A percentile compares a stretch with the other conserved stretches of the same genome.
Evolutionary conservation across 179 eudicot species (phyloP).

Genomic region (Pouteria campechiana): DNA sequence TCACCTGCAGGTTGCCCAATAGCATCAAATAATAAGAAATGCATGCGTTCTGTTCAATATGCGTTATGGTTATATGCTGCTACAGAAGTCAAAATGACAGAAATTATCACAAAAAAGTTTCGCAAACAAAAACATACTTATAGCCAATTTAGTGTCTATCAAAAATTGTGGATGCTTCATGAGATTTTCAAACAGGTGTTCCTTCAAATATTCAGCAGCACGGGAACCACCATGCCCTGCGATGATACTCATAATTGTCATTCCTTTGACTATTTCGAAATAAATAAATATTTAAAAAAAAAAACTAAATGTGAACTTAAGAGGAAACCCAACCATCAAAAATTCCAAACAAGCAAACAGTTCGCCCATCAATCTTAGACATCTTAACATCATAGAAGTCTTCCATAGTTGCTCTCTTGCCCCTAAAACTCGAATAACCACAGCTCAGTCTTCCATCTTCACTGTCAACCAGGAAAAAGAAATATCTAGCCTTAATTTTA

Average conservation of each 20-base stretch:
- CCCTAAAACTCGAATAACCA: constrained; percentile 90
- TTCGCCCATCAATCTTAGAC: constrained; percentile 55
- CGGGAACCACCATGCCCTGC: constrained; percentile 99
- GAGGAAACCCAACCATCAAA: constrained; percentile 72
- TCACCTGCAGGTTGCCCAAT: constrained; percentile 44
- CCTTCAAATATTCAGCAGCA: constrained; percentile 86
- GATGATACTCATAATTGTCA: constrained; percentile 1
- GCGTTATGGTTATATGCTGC: not conserved
- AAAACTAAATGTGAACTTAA: too few species aligned
- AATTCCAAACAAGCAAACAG: constrained; percentile 85
- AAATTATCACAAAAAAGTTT: not conserved
- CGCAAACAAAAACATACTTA: constrained; percentile 46
- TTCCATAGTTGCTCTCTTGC: constrained; percentile 97
- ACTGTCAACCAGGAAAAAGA: constrained; percentile 37
- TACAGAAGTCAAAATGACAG: not conserved
- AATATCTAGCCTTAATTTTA: too few species aligned
- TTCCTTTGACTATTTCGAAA: too few species aligned
- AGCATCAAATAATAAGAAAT: constrained; percentile 7
- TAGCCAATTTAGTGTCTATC: constrained; percentile 64
- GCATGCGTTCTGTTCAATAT: not conserved
- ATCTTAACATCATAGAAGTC: constrained; percentile 85
- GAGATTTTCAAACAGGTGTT: constrained; percentile 81
- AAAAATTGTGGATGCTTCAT: constrained; percentile 77
- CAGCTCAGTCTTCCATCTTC: constrained; percentile 84
- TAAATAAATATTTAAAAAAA: too few species aligned